Conservation (phyloP, 495 filamentous ascomycete genomes). For the Jackrogersella multiformis region DNA sequence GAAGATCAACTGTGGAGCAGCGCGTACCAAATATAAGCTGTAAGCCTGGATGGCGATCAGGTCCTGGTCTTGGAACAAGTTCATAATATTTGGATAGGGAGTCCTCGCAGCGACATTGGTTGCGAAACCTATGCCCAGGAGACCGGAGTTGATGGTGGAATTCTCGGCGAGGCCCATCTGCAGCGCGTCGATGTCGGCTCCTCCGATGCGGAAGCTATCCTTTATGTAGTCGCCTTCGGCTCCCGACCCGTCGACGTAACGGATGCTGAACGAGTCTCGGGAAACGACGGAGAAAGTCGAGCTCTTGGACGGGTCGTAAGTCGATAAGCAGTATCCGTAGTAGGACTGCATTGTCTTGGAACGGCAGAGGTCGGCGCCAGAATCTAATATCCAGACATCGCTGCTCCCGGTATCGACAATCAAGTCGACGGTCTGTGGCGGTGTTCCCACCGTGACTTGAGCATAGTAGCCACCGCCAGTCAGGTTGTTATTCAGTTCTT, state of each 20-base stretch:
- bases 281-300: constrained; percentile 73
- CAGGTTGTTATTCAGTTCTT: constrained; percentile 57
- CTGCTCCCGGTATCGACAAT: constrained; percentile 84
- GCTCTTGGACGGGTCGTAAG: constrained; percentile 66
- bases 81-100: constrained; percentile 81
- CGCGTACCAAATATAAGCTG: constrained; percentile 74
- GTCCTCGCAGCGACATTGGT: constrained; percentile 73
- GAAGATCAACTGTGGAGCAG: background rate
- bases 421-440: constrained; percentile 64
- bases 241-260: constrained; percentile 77
- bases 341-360: constrained; percentile 43
- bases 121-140: constrained; percentile 89
- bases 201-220: constrained; percentile 78
- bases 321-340: constrained; percentile 46
- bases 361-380: constrained; percentile 55
- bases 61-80: constrained; percentile 71
- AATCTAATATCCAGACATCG: constrained; percentile 77
- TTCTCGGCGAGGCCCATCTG: constrained; percentile 85
- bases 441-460: constrained; percentile 75
- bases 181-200: constrained; percentile 67
- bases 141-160: constrained; percentile 74
- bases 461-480: constrained; percentile 68
- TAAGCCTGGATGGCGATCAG: constrained; percentile 85
- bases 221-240: constrained; percentile 77
- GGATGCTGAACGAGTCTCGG: constrained; percentile 75